These are phyloP conservation scores for Cordyceps cicadae DNA, from an alignment of 2,329 filamentous ascomycete genomes.

Conservation along the genomic window DNA sequence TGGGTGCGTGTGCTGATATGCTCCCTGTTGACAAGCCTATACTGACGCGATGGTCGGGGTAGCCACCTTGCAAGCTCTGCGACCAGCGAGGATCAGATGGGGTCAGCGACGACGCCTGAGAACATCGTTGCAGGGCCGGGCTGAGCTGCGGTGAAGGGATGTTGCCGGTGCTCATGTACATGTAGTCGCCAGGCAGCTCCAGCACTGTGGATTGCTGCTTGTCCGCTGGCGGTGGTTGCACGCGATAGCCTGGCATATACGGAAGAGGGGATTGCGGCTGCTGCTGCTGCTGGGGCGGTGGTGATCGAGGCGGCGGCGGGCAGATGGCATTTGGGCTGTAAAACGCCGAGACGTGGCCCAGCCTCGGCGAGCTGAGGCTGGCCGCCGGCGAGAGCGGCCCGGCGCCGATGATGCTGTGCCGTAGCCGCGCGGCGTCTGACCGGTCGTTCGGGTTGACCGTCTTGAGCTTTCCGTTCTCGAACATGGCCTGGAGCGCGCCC, in stretches of 20 bases:
- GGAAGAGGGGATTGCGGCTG: background rate
- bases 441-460: conserved; percentile 49
- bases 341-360: conserved; percentile 6
- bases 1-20: conserved; percentile 27
- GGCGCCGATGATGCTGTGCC: background rate
- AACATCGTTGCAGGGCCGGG: conserved; percentile 13
- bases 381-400: background rate
- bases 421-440: conserved; percentile 18
- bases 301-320: background rate
- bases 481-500: conserved; percentile 58
- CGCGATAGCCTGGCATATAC: background rate
- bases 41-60: background rate
- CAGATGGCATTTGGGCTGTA: background rate
- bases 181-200: conserved; percentile 22
- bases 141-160: conserved; percentile 4
- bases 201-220: background rate
- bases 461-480: conserved; percentile 54
- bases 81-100: conserved; percentile 19
- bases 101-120: conserved; percentile 28
- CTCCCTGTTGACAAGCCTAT: conserved; percentile 18
- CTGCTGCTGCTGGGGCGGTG: background rate
- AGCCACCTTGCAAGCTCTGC: conserved; percentile 12
- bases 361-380: background rate
- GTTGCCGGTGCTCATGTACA: conserved; percentile 8
- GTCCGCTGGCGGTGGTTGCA: background rate